Evolutionary conservation across 2,329 filamentous ascomycete species (phyloP).

Genomic region (Colletotrichum neosansevieriae): DNA sequence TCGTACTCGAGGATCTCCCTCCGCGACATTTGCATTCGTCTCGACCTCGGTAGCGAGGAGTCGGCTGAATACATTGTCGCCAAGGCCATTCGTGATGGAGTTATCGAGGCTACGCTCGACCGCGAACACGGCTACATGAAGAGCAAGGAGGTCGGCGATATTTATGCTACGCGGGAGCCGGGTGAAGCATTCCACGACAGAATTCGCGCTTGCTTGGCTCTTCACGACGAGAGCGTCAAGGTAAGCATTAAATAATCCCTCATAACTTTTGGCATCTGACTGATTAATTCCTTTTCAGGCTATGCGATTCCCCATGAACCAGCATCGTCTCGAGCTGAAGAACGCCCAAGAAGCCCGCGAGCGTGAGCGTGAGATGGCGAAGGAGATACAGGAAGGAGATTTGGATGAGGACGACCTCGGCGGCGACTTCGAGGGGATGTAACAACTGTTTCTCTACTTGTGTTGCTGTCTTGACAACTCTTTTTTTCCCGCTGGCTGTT

Average conservation of each 20-base stretch:
- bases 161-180: conserved; percentile 95
- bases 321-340: conserved; percentile 96
- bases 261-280: conserved; percentile 6
- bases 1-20: conserved; percentile 98
- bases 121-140: conserved; percentile 98
- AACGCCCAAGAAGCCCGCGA: conserved; percentile 98
- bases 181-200: conserved; percentile 98
- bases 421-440: conserved; percentile 96
- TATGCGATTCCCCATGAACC: conserved; percentile 99
- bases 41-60: conserved; percentile 95
- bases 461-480: conserved; percentile 34
- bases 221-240: conserved; percentile 99
- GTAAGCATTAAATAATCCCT: conserved; percentile 56
- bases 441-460: conserved; percentile 51
- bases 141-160: conserved; percentile 95
- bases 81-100: conserved; percentile 96
- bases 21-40: conserved; percentile 94
- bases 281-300: conserved; percentile 67
- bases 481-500: conserved; percentile 4
- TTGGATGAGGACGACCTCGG: conserved; percentile 96
- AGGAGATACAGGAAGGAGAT: conserved; percentile 98
- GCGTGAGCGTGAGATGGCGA: conserved; percentile 94
- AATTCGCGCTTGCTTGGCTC: conserved; percentile 88
- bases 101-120: conserved; percentile 95
- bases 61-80: conserved; percentile 99